Evolutionary conservation across 805 yeast species (phyloP).

Genomic region (Wickerhamomyces mucosus): DNA sequence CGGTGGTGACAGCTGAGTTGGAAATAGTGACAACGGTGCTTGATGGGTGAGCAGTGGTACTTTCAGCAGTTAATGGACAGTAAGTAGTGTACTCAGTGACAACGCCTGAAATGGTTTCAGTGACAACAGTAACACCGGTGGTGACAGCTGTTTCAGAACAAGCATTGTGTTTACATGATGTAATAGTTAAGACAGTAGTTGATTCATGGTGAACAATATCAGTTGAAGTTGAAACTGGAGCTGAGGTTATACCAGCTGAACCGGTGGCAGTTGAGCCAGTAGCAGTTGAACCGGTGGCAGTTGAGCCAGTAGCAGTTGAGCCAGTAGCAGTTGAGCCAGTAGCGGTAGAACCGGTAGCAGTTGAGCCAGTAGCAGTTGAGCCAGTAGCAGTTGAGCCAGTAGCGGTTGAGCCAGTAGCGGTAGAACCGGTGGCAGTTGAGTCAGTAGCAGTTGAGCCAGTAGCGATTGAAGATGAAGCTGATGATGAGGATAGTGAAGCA

Average conservation of each 20-base stretch:
- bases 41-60: too few relatives aligned
- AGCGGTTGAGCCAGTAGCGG: conserved; percentile 3
- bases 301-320: conserved; percentile 6
- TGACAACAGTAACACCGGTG: neutral
- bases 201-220: conserved; percentile 5
- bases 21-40: conserved; percentile 5
- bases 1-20: conserved; percentile 15
- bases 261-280: conserved; percentile 1
- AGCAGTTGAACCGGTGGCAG: conserved; percentile 1
- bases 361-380: conserved; percentile 7
- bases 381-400: conserved; percentile 7
- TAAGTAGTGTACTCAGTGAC: neutral
- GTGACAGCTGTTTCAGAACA: neutral
- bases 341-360: conserved; percentile 8
- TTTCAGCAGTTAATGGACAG: neutral
- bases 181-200: neutral
- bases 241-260: conserved; percentile 2
- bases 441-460: conserved; percentile 7
- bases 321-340: conserved; percentile 10
- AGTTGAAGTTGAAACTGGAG: conserved; percentile 4
- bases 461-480: conserved; percentile 3
- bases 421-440: conserved; percentile 4
- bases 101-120: neutral
- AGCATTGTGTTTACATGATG: neutral
- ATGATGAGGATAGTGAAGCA: conserved; percentile 8